Percentiles rank a stretch among this genome's conserved stretches.
These are phyloP conservation scores for Cordyceps cicadae DNA, from an alignment of 2,329 filamentous ascomycete species.

Conservation along the genomic window DNA sequence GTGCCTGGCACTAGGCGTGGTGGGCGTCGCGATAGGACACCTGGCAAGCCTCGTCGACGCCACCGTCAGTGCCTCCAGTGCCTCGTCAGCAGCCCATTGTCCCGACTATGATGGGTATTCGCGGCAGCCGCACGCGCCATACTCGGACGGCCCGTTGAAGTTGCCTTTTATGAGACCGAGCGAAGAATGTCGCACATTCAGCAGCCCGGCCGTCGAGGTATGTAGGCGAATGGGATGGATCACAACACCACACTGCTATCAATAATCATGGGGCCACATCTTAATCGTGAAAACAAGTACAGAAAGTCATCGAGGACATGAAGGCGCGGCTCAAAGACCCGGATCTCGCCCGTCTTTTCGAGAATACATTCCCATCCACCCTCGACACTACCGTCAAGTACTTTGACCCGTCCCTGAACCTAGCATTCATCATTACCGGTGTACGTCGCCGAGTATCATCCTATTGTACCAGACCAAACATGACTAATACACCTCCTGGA, in stretches of 20 bases:
- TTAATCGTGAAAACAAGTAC: not conserved
- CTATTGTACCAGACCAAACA: slow-evolving; percentile 47
- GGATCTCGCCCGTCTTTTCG: slow-evolving; percentile 71
- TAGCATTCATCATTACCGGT: slow-evolving; percentile 75
- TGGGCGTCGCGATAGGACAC: too few species aligned
- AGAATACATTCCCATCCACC: slow-evolving; percentile 77
- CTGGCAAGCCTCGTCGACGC: not conserved
- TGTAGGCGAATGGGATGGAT: slow-evolving; percentile 2
- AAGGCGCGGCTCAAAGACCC: slow-evolving; percentile 34
- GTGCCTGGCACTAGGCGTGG: slow-evolving; percentile 1
- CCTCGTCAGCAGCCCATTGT: slow-evolving; percentile 14
- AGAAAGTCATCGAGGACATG: slow-evolving; percentile 27
- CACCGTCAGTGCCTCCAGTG: not conserved
- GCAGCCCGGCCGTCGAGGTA: slow-evolving; percentile 21
- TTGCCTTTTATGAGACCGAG: slow-evolving; percentile 22
- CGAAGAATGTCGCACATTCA: slow-evolving; percentile 21
- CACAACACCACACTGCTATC: not conserved
- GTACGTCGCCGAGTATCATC: slow-evolving; percentile 44
- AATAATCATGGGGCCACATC: not conserved
- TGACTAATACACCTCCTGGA: not conserved
- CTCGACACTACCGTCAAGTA: slow-evolving; percentile 75
- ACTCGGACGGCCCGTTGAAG: slow-evolving; percentile 16
- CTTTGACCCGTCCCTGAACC: slow-evolving; percentile 55
- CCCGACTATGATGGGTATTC: slow-evolving; percentile 19
- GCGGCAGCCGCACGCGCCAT: slow-evolving; percentile 17